Conservation (phyloP, 2,329 filamentous ascomycete species). For the Gaeumannomyces sp. region DNA sequence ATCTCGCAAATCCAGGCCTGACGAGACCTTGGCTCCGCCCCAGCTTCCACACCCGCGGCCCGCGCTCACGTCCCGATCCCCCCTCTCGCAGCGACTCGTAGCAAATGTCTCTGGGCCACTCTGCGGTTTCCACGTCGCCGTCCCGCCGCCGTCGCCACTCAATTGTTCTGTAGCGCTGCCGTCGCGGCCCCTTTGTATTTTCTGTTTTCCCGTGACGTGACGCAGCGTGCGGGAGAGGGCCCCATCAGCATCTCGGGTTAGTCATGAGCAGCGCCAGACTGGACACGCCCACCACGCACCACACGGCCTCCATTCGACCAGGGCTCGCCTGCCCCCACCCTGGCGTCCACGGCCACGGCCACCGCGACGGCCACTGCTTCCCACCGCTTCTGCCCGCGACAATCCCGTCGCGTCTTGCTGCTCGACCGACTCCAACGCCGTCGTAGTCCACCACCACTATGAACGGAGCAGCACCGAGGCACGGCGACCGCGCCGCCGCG, state of each 20-base stretch:
- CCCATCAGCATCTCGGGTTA: background rate
- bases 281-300: background rate
- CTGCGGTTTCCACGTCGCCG: background rate
- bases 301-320: background rate
- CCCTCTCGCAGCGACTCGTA: background rate
- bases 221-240: background rate
- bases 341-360: background rate
- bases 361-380: background rate
- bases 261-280: background rate
- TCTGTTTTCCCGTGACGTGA: background rate
- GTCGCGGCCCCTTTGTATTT: background rate
- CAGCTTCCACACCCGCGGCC: background rate
- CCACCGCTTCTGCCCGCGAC: background rate
- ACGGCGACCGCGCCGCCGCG: conserved; percentile 6
- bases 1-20: conserved; percentile 4
- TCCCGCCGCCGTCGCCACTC: background rate
- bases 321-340: background rate
- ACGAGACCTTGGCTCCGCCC: conserved; percentile 3
- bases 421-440: background rate
- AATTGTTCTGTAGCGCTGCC: background rate
- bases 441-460: conserved; percentile 4
- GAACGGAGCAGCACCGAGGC: conserved; percentile 8
- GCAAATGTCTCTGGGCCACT: background rate
- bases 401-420: background rate
- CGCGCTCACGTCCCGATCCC: background rate